Conservation (phyloP, 163 green algal genomes). For the Chloroidium sp. region DNA sequence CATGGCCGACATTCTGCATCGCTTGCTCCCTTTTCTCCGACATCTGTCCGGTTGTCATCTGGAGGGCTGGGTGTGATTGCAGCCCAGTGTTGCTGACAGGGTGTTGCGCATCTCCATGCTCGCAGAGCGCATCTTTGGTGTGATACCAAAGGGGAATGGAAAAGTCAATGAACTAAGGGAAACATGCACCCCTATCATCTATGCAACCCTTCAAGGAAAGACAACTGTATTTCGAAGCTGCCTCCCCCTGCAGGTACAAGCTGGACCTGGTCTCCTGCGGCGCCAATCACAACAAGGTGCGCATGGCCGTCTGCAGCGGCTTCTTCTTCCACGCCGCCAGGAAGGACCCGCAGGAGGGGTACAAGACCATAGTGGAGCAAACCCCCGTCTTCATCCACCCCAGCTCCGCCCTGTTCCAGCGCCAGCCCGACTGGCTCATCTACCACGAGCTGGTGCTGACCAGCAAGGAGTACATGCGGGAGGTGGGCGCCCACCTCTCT, state of each 20-base stretch:
- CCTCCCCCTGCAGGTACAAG: constrained; percentile 61
- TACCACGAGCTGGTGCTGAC: constrained; percentile 97
- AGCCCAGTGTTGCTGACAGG: no score
- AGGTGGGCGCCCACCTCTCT: constrained; percentile 25
- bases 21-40: no score
- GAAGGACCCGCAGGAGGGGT: constrained; percentile 86
- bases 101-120: no score
- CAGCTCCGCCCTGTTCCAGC: constrained; percentile 79
- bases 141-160: no score
- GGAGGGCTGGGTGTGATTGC: no score
- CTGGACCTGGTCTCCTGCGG: constrained; percentile 76
- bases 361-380: constrained; percentile 93
- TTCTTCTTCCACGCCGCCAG: constrained; percentile 97
- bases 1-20: no score
- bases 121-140: no score
- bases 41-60: no score
- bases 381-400: constrained; percentile 98
- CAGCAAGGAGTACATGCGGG: constrained; percentile 95
- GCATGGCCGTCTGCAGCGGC: constrained; percentile 82
- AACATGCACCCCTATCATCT: no score
- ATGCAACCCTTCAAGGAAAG: no score
- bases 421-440: constrained; percentile 89
- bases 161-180: no score
- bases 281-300: constrained; percentile 68
- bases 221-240: no score